Conservation (phyloP, 163 green algal species). For the Scenedesmus sp. region DNA sequence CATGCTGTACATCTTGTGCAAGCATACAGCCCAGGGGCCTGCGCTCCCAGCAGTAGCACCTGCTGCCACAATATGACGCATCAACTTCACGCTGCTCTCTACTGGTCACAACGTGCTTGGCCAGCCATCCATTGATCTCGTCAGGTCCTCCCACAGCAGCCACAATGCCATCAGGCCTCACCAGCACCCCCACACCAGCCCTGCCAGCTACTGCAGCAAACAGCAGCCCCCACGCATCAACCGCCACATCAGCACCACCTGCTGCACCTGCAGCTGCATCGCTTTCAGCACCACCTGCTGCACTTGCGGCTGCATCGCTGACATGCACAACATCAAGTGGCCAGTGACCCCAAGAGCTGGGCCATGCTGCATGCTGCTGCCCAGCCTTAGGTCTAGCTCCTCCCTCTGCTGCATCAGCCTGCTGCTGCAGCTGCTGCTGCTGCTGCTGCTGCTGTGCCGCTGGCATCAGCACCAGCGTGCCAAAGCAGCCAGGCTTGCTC, state of each 20-base stretch:
- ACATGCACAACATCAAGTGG: not conserved
- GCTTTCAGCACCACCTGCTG: not conserved
- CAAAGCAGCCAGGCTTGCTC: not conserved
- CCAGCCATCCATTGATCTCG: not conserved
- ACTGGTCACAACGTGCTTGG: not conserved
- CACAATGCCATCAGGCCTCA: conserved; percentile 30
- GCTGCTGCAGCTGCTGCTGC: not conserved
- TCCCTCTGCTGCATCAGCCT: not conserved
- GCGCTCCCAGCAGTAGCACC: no score
- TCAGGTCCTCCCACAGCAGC: conserved; percentile 7
- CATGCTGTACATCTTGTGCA: no score
- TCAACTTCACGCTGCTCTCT: not conserved
- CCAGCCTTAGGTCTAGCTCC: not conserved
- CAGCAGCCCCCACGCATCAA: conserved; percentile 38
- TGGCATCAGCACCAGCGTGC: conserved; percentile 21
- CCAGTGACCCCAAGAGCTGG: conserved; percentile 5
- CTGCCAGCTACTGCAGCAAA: not conserved
- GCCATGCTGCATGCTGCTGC: not conserved
- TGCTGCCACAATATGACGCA: not conserved
- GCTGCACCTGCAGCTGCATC: not conserved
- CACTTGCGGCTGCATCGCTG: not conserved
- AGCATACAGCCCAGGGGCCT: no score
- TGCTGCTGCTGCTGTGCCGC: not conserved
- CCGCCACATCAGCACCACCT: not conserved
- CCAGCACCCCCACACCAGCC: conserved; percentile 10